phyloP scores from a whole-genome alignment of 2,329 filamentous ascomycete genomes.

The Colletotrichum costaricense region DNA sequence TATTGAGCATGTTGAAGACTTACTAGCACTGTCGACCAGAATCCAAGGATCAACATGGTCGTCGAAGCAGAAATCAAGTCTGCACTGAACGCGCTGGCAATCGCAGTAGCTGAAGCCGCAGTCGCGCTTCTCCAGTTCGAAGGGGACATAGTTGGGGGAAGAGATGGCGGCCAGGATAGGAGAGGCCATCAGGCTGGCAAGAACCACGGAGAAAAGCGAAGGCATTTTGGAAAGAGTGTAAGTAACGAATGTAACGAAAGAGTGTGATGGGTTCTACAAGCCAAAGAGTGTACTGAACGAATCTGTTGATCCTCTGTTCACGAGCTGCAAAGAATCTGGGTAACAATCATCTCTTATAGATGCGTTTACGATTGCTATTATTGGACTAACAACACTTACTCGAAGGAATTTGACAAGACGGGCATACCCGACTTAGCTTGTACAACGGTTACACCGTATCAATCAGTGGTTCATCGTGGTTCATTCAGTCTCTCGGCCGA shows the following conservation, averaged over 20 bases:
- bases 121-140: conserved; percentile 7
- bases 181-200: not conserved
- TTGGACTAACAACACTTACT: not conserved
- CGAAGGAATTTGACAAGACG: not conserved
- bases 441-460: not conserved
- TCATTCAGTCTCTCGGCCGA: not conserved
- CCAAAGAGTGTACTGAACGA: not conserved
- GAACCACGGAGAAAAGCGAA: not conserved
- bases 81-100: not conserved
- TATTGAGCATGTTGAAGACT: not conserved
- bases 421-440: not conserved
- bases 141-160: not conserved
- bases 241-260: not conserved
- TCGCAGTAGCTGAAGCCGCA: conserved; percentile 6
- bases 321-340: not conserved
- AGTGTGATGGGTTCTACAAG: not conserved
- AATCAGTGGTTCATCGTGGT: not conserved
- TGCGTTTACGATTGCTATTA: not conserved
- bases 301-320: not conserved
- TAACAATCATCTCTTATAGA: not conserved
- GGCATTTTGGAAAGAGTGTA: not conserved
- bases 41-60: conserved; percentile 20
- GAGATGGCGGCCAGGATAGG: conserved; percentile 7
- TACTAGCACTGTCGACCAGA: conserved; percentile 7
- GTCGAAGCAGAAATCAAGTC: conserved; percentile 14